A percentile compares a stretch with the other conserved stretches of the same genome.
phyloP scores from a whole-genome alignment of 2,329 filamentous ascomycete species.

The Penicillium sp. region DNA sequence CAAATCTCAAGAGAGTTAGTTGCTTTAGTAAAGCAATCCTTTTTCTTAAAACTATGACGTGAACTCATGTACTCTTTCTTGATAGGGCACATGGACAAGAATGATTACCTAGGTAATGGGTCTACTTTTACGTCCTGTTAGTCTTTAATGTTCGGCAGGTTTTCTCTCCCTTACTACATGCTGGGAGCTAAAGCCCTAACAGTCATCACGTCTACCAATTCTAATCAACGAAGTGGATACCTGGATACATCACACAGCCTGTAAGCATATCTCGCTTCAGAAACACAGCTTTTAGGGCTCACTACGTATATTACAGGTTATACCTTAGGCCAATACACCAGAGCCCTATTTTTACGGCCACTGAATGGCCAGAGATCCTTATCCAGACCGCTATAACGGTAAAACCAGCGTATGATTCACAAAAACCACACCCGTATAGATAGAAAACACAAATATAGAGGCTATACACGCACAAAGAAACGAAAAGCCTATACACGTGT shows the following conservation, averaged over 20 bases:
- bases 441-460: neutral
- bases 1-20: too few species aligned
- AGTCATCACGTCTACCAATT: neutral
- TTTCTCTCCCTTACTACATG: neutral
- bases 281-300: neutral
- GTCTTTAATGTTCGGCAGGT: too few species aligned
- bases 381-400: neutral
- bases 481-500: constrained; percentile 4
- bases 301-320: neutral
- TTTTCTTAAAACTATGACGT: too few species aligned
- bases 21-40: too few species aligned
- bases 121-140: too few species aligned
- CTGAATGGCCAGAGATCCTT: neutral
- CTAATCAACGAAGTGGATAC: neutral
- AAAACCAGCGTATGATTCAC: constrained; percentile 18
- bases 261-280: neutral
- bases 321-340: neutral
- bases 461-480: constrained; percentile 17
- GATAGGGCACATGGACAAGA: too few species aligned
- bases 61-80: too few species aligned
- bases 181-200: neutral
- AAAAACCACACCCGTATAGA: neutral
- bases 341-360: neutral
- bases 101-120: too few species aligned
- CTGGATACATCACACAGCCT: neutral